Evolutionary conservation across 2,329 filamentous ascomycete genomes (phyloP), one percentile per base, ranked within the genome.

Genomic region (Helicocarpus griseus): DNA sequence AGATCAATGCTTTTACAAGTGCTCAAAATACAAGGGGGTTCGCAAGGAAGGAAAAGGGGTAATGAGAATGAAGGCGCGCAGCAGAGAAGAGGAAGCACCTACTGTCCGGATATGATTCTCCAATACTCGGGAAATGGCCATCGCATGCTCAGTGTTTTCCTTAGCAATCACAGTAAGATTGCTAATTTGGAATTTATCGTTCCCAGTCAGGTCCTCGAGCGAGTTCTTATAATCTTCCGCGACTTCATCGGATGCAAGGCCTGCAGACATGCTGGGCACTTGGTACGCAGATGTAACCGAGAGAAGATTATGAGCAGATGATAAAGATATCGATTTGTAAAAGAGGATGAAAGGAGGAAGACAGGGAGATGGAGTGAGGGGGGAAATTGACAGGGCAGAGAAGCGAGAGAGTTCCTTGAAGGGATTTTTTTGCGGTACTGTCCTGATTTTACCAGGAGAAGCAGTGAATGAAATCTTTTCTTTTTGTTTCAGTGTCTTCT

Each of bases 151-250:
- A 58, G 90, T 96, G 64, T 95, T 95, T 71, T 98, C 93, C 69
- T 94, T 89, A 54, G 93, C 93, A 71, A 98, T 97, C 68, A 95
- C 83, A 56, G 93, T 98, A 72, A 98, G 73, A 72, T 94, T 97
- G 77, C 87, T 91, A 69, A 98, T 98, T 72, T 97, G 91, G 71
- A 89, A 89, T 65, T 89, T 85, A 72, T 89, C 88, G 73, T 96
- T 96, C 66, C 84, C 80, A 58, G 86, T 87, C 63, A 98, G 78
- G 70, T 96, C 91, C 73, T 95, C 87, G 66, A 98, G 77, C 50
- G 90, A 93, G 65, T 89, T 87, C 68, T 86, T 87, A 74, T 95
- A 98, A 73, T 97, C 93, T 70, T 91, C 86, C 57, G 90, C 90
- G 61, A 98, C 88, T 72, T 95, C 89, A 68, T 87, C 89, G 57